These are phyloP conservation scores for Colletotrichum musicola DNA, from an alignment of 2,329 filamentous ascomycete species.

Conservation along the genomic window DNA sequence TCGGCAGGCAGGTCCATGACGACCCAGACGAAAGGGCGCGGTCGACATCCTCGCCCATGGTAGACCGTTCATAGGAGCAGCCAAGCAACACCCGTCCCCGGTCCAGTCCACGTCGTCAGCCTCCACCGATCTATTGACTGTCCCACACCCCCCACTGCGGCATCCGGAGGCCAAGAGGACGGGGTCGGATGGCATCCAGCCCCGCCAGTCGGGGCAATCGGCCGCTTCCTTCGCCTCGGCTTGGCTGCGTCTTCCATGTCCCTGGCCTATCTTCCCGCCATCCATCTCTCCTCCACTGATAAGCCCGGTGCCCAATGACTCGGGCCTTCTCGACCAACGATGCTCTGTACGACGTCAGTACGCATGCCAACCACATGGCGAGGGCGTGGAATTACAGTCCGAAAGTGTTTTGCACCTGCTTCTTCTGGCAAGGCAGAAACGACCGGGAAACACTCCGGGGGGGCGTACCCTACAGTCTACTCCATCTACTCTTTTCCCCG, in stretches of 20 bases:
- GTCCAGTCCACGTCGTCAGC: background rate
- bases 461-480: background rate
- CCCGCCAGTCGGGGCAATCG: constrained; percentile 16
- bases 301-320: constrained; percentile 31
- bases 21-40: constrained; percentile 2
- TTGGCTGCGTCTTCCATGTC: too few species aligned
- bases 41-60: background rate
- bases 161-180: constrained; percentile 31
- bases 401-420: constrained; percentile 22
- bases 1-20: constrained; percentile 14
- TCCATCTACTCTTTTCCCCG: background rate
- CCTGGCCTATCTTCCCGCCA: constrained; percentile 23
- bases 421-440: constrained; percentile 20
- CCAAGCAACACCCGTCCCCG: background rate
- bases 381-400: background rate
- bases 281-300: constrained; percentile 33
- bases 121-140: constrained; percentile 13
- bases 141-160: constrained; percentile 18
- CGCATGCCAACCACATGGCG: constrained; percentile 30
- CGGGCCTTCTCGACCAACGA: constrained; percentile 11
- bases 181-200: constrained; percentile 26
- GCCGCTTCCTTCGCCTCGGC: background rate
- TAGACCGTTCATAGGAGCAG: background rate
- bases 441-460: constrained; percentile 24
- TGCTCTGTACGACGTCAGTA: constrained; percentile 21